Conservation (phyloP, 345 rosid genomes). For the Citrus maxima region DNA sequence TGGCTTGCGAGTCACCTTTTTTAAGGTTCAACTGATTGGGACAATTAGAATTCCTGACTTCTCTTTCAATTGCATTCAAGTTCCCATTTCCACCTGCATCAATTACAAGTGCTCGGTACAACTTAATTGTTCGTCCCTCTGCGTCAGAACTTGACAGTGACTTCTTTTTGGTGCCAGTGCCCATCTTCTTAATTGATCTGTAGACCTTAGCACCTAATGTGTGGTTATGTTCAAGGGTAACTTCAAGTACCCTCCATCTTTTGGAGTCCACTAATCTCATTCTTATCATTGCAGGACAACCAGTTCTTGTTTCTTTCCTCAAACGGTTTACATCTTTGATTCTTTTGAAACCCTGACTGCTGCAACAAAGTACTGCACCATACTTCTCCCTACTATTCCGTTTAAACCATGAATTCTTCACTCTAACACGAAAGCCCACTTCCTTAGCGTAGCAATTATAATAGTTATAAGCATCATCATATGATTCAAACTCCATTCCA, state of each 20-base stretch:
- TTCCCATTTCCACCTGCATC: conserved; percentile 46
- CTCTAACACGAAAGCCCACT: conserved; percentile 71
- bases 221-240: conserved; percentile 72
- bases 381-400: conserved; percentile 74
- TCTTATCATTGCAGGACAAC: conserved; percentile 82
- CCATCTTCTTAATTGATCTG: conserved; percentile 40
- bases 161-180: conserved; percentile 48
- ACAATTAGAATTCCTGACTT: conserved; percentile 26
- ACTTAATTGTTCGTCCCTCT: conserved; percentile 51
- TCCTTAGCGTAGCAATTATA: conserved; percentile 75
- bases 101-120: conserved; percentile 53
- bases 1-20: conserved; percentile 56
- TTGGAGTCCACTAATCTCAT: conserved; percentile 72
- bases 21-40: conserved; percentile 44
- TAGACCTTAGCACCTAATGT: conserved; percentile 43
- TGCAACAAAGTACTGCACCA: conserved; percentile 78
- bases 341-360: conserved; percentile 77
- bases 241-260: conserved; percentile 73
- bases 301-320: conserved; percentile 72
- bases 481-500: conserved; percentile 83
- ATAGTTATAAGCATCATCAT: conserved; percentile 78
- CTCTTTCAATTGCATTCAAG: conserved; percentile 29
- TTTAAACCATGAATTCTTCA: conserved; percentile 83
- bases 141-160: conserved; percentile 43
- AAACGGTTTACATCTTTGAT: conserved; percentile 59